A percentile compares a stretch with the other conserved stretches of the same genome.
These are phyloP conservation scores for Blastobotrys capitulatus DNA, from an alignment of 1,139 yeast species.

Conservation along the genomic window DNA sequence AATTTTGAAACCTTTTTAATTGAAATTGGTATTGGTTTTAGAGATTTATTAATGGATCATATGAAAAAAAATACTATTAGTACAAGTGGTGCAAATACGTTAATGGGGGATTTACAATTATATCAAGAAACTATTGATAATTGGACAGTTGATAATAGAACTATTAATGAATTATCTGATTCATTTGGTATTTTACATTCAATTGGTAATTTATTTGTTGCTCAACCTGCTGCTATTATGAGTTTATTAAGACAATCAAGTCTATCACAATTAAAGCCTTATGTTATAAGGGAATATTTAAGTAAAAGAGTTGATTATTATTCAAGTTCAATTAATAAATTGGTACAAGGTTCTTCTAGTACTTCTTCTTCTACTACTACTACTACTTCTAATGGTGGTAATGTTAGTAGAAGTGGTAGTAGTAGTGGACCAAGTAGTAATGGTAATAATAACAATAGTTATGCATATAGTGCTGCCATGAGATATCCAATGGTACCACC, in stretches of 20 bases:
- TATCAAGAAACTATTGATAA: constrained; percentile 68
- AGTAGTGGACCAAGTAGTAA: background rate
- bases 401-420: background rate
- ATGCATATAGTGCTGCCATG: background rate
- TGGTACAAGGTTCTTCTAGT: constrained; percentile 21
- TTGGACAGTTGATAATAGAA: constrained; percentile 40
- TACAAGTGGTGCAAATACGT: constrained; percentile 75
- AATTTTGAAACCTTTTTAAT: constrained; percentile 51
- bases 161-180: constrained; percentile 56
- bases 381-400: background rate
- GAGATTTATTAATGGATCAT: constrained; percentile 61
- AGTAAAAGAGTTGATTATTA: constrained; percentile 63
- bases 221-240: constrained; percentile 65
- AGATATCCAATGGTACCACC: constrained; percentile 5
- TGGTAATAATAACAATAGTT: background rate
- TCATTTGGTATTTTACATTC: constrained; percentile 71
- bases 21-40: constrained; percentile 57
- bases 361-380: background rate
- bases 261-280: constrained; percentile 62
- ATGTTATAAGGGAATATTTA: constrained; percentile 61
- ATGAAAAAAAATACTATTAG: constrained; percentile 71
- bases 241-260: constrained; percentile 82
- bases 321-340: constrained; percentile 48
- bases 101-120: constrained; percentile 79
- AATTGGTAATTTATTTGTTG: constrained; percentile 79